Base-by-base conservation (phyloP, 441 rosid genomes). In the Croton setiger region DNA sequence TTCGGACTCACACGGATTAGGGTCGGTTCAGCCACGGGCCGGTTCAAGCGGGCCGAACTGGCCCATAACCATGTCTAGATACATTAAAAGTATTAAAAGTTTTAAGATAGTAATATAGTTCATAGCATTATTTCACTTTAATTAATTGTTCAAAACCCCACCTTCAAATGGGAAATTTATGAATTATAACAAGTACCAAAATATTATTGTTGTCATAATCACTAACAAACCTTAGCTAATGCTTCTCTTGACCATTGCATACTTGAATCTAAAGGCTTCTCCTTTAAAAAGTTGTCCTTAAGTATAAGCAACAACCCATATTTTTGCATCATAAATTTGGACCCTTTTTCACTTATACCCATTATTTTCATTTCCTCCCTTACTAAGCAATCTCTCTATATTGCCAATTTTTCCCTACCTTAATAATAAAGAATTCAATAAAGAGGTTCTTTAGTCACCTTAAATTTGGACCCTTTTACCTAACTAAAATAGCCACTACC, bases 341-440 rank as follows among this genome's bases (percentile, higher is more conserved):
- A 27, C 31, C 31, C 31, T 27, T 27, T 27, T 27, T 27, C 31
- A 27, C 31, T 27, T 27, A 37, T n/a, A 48, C 52, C 47, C 61
- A 47, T 47, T 67, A 39, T 39, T 48, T 52, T 23, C 62, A 27
- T 69, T 76, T 71, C 68, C 83, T 76, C 80, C 48, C 53, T 65
- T 78, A 49, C 72, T 66, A 83, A 80, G 87, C 89, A 81, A 80
- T 69, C 69, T 64, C 57, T 66, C 70, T 60, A 27, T 1, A 36
- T 3, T 45, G 9, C 15, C 20, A 48, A 13, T 14, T 9, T 52
- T 71, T 55, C 56, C 68, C 66, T 67, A 20, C 74, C 81, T 72
- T 77, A 56, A 48, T 76, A 69, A 71, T 69, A 69, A 74, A 72
- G 74, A 60, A 45, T 59, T 57, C 62, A 7, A 13, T 17, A 56